A percentile compares a stretch with the other conserved stretches of the same genome.
Conservation (phyloP, 1,139 yeast species). For the Kluyveromyces marxianus region DNA sequence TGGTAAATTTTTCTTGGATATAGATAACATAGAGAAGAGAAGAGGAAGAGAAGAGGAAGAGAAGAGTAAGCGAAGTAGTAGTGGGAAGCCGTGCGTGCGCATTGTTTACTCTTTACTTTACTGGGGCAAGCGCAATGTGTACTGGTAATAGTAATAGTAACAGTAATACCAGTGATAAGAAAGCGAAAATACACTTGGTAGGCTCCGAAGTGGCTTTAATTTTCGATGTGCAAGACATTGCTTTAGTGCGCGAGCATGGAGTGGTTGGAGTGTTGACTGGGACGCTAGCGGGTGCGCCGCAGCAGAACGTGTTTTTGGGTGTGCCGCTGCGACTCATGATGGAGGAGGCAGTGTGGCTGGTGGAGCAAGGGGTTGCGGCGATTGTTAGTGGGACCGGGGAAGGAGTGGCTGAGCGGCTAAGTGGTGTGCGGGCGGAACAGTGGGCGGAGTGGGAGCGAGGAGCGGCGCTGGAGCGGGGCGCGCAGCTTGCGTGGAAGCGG, state of each 20-base stretch:
- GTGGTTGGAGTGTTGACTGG: slow-evolving; percentile 76
- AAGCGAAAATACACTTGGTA: neutral
- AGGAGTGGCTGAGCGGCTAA: slow-evolving; percentile 14
- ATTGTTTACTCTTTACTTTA: too few relatives aligned
- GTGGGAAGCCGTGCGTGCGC: too few relatives aligned
- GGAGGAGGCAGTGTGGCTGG: slow-evolving; percentile 69
- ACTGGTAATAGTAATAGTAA: too few relatives aligned
- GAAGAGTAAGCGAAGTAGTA: too few relatives aligned
- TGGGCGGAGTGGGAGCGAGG: slow-evolving; percentile 10
- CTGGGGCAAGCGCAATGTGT: too few relatives aligned
- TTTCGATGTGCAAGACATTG: slow-evolving; percentile 38
- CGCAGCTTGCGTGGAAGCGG: slow-evolving; percentile 9
- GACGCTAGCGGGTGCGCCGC: slow-evolving; percentile 80
- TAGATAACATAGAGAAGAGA: too few relatives aligned
- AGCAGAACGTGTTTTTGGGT: slow-evolving; percentile 80
- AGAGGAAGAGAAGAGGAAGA: too few relatives aligned
- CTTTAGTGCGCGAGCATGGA: slow-evolving; percentile 44
- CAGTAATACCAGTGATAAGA: neutral
- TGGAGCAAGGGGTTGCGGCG: slow-evolving; percentile 36
- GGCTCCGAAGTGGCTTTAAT: neutral
- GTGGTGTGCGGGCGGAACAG: neutral
- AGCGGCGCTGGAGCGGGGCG: slow-evolving; percentile 11
- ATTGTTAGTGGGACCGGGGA: neutral
- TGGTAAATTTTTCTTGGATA: too few relatives aligned
- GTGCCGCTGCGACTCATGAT: slow-evolving; percentile 67